phyloP scores from a whole-genome alignment of 1,139 yeast genomes.

The Yamadazyma triangularis region DNA sequence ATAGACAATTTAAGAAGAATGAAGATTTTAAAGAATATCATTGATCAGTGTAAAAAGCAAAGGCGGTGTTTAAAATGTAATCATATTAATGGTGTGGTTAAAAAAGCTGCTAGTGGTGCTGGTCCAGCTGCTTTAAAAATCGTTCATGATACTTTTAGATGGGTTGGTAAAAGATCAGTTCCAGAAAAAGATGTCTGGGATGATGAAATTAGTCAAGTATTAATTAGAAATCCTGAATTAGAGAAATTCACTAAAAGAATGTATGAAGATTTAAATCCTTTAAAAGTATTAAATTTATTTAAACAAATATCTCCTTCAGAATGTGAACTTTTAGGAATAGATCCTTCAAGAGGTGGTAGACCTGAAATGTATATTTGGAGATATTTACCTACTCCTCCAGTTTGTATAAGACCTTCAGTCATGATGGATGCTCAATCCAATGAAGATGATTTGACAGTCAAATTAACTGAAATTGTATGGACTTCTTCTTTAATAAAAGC shows the following conservation, averaged over 20 bases:
- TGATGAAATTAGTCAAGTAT: constrained; percentile 71
- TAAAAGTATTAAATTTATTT: constrained; percentile 82
- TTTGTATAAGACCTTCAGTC: constrained; percentile 96
- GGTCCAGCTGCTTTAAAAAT: constrained; percentile 92
- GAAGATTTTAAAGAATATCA: constrained; percentile 75
- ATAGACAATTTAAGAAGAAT: constrained; percentile 88
- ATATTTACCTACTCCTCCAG: constrained; percentile 97
- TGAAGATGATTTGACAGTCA: constrained; percentile 96
- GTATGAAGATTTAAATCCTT: constrained; percentile 90
- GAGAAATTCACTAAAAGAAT: constrained; percentile 85
- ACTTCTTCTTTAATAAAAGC: constrained; percentile 89
- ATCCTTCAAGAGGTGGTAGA: constrained; percentile 81
- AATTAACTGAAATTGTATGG: constrained; percentile 95
- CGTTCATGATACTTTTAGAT: constrained; percentile 92
- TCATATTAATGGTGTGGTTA: constrained; percentile 92
- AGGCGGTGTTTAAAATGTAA: constrained; percentile 86
- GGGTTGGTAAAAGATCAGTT: constrained; percentile 87
- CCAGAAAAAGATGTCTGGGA: constrained; percentile 88
- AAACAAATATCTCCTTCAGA: constrained; percentile 82
- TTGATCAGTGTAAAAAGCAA: constrained; percentile 94
- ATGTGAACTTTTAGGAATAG: constrained; percentile 89
- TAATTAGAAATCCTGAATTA: constrained; percentile 74
- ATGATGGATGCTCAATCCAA: constrained; percentile 91
- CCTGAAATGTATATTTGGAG: constrained; percentile 98
- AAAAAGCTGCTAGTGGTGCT: constrained; percentile 90